Evolutionary conservation across 2,329 filamentous ascomycete genomes (phyloP).

Genomic region (Stagonosporopsis cucurbitacearum): DNA sequence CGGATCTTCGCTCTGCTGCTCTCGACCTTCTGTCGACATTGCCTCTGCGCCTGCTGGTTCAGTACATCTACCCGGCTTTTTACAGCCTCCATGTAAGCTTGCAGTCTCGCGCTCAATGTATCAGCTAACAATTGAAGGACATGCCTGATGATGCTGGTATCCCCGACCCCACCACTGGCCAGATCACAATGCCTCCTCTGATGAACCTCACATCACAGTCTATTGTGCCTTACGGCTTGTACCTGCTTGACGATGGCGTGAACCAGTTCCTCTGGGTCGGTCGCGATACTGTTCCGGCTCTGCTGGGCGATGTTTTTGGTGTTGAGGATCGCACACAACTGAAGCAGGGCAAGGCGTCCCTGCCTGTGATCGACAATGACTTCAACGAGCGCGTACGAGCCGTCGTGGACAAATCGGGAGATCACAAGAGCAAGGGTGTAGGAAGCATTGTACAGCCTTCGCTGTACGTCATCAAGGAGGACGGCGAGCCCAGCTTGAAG

Average conservation of each 20-base stretch:
- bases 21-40: constrained; percentile 94
- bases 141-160: constrained; percentile 94
- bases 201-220: constrained; percentile 87
- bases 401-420: constrained; percentile 89
- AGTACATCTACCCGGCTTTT: constrained; percentile 73
- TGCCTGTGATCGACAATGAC: constrained; percentile 91
- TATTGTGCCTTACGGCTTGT: constrained; percentile 87
- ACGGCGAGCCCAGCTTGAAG: constrained; percentile 93
- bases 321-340: constrained; percentile 81
- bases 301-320: constrained; percentile 89
- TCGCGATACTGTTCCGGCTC: constrained; percentile 86
- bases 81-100: constrained; percentile 40
- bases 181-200: constrained; percentile 84
- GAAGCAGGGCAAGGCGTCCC: constrained; percentile 85
- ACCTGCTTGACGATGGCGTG: constrained; percentile 95
- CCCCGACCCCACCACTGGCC: constrained; percentile 83
- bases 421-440: constrained; percentile 84
- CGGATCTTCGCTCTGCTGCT: constrained; percentile 87
- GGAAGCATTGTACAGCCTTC: constrained; percentile 93
- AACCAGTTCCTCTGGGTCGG: constrained; percentile 98
- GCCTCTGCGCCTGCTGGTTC: constrained; percentile 85
- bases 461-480: constrained; percentile 91
- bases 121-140: constrained; percentile 75
- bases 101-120: background rate
- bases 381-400: constrained; percentile 90